Evolutionary conservation across 495 filamentous ascomycete species (phyloP), one percentile per base, ranked within the genome.

Genomic region (Hypoxylon rickii): DNA sequence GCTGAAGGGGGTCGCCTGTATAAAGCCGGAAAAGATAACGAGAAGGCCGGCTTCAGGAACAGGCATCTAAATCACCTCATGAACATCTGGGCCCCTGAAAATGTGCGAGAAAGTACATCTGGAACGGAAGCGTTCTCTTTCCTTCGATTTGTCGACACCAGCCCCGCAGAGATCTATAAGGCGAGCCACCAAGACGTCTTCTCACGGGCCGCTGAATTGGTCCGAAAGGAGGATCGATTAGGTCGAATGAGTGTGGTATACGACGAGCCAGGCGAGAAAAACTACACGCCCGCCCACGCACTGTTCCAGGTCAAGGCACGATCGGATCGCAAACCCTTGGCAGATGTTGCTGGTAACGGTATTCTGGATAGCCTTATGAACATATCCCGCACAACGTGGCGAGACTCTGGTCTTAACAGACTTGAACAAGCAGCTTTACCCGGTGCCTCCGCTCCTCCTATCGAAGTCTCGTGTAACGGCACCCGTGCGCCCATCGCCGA

Each of bases 71-170:
- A 79, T 12, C 84, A 96, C 37, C 67, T 91, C 61, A 83, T 96
- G 81, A 97, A 93, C 64, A 86, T 99, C 44, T 97, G 90, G 87
- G 83, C 83, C 2, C 84, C 90, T 0, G 84, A 92, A 41, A 84
- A 96, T 58, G 83, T 96, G 36, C 77, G 77, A n/a, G 72, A 83
- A 41, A 77, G 76, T 49, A 65, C 76, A 4, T 70, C 76, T 15
- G 77, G 80, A 0, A 74, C 79, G 37, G 80, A 80, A 7, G 81
- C 85, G 13, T 99, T 97, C 72, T 90, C 92, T 0, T 99, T 92
- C 86, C 77, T 97, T 42, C 88, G 89, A 11, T 96, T 97, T 61
- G 83, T 86, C 12, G 89, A 96, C 65, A 77, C 80, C 1, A 96
- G 90, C 43, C 76, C 84, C 7, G 77, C 79, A 22, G 92, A 97